Conservation (phyloP, 225 moss, liverwort and hornwort species). For the Ulota crispa region DNA sequence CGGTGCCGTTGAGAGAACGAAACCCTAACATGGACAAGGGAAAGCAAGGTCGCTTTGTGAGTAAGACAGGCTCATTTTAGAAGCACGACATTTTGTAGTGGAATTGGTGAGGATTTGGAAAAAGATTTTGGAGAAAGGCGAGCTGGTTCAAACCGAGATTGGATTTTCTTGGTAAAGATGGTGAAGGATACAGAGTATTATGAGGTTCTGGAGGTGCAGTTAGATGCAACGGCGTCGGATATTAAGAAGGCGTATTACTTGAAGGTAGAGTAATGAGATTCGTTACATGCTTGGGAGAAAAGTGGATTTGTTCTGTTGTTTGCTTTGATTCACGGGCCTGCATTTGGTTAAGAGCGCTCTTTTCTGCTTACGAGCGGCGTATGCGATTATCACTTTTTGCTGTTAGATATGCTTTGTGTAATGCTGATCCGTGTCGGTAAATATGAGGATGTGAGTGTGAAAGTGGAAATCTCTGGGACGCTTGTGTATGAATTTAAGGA, state of each 20-base stretch:
- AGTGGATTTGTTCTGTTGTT: neutral
- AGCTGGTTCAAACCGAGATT: neutral
- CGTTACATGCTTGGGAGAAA: neutral
- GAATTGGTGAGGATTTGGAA: slow-evolving; percentile 18
- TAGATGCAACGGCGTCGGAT: slow-evolving; percentile 44
- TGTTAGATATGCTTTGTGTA: neutral
- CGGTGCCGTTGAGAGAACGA: neutral
- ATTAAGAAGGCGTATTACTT: slow-evolving; percentile 56
- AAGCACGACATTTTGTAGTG: neutral
- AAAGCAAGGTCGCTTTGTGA: neutral
- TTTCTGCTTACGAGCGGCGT: neutral
- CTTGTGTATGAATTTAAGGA: neutral
- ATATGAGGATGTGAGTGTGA: neutral
- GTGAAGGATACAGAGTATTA: slow-evolving; percentile 55
- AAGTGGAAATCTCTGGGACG: neutral
- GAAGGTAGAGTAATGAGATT: slow-evolving; percentile 29
- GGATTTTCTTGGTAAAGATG: slow-evolving; percentile 23
- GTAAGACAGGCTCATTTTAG: neutral
- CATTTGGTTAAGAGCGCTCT: neutral
- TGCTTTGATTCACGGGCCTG: neutral
- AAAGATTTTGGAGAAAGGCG: neutral
- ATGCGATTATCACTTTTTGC: neutral
- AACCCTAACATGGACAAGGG: neutral
- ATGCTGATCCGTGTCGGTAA: neutral
- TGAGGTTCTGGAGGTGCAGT: slow-evolving; percentile 42